These are phyloP conservation scores for Penicillium concentricum DNA, from an alignment of 2,329 filamentous ascomycete species.

Conservation along the genomic window DNA sequence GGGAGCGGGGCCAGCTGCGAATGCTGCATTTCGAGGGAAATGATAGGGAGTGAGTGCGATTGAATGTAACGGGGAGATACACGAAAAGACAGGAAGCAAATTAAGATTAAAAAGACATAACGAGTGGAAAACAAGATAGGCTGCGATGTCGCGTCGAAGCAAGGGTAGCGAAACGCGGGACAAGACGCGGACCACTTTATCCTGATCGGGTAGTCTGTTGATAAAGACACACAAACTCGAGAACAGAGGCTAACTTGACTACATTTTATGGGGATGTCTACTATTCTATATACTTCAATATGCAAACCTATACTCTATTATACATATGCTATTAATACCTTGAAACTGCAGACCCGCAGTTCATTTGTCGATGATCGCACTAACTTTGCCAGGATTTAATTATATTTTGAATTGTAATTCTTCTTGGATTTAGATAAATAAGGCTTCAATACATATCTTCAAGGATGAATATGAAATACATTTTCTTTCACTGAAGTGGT, in stretches of 20 bases:
- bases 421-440: not conserved
- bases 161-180: conserved; percentile 28
- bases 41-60: not conserved
- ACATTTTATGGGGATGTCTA: not conserved
- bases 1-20: conserved; percentile 89
- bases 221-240: not conserved
- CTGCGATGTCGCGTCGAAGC: conserved; percentile 12
- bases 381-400: not conserved
- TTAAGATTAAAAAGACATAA: conserved; percentile 2
- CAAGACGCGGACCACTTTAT: conserved; percentile 37
- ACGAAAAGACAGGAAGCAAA: conserved; percentile 8
- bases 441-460: not conserved
- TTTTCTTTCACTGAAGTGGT: not conserved
- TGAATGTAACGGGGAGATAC: not conserved
- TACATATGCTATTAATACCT: not conserved
- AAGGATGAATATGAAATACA: not conserved
- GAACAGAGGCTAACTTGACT: not conserved
- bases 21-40: conserved; percentile 57
- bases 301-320: not conserved
- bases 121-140: conserved; percentile 20
- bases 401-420: not conserved
- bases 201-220: conserved; percentile 37
- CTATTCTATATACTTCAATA: not conserved
- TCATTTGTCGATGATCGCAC: not conserved
- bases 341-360: conserved; percentile 6